phyloP scores from a whole-genome alignment of 75 land plant genomes.

The Picea sitchensis region DNA sequence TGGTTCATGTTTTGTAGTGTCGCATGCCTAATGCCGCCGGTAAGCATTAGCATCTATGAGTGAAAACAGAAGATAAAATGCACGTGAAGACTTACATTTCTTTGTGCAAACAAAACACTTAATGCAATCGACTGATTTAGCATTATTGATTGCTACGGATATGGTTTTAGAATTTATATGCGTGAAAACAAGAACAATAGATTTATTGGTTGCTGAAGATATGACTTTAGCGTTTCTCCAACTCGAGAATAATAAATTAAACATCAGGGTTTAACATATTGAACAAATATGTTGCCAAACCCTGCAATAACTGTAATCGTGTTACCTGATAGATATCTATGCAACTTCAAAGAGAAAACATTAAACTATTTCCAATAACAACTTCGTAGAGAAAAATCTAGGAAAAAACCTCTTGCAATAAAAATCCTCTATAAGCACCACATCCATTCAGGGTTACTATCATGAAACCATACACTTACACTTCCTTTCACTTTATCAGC shows the following conservation, averaged over 20 bases:
- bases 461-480: constrained; percentile 28
- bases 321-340: too few relatives aligned
- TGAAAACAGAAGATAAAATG: too few relatives aligned
- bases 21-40: too few relatives aligned
- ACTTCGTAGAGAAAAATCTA: background rate
- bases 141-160: background rate
- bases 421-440: background rate
- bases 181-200: too few relatives aligned
- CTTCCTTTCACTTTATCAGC: constrained; percentile 34
- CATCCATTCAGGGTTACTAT: background rate
- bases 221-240: too few relatives aligned
- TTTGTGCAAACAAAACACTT: background rate
- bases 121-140: background rate
- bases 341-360: too few relatives aligned
- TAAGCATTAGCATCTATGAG: too few relatives aligned
- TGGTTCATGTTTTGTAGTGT: background rate
- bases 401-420: too few relatives aligned
- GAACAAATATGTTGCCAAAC: background rate
- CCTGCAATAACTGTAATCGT: too few relatives aligned
- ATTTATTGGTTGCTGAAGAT: too few relatives aligned
- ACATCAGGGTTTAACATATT: background rate
- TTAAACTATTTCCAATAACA: background rate
- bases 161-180: background rate
- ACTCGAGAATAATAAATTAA: too few relatives aligned
- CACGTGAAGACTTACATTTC: background rate